Conservation (phyloP, 1,284 basidiomycete species). For the Rhodotorula sp. region DNA sequence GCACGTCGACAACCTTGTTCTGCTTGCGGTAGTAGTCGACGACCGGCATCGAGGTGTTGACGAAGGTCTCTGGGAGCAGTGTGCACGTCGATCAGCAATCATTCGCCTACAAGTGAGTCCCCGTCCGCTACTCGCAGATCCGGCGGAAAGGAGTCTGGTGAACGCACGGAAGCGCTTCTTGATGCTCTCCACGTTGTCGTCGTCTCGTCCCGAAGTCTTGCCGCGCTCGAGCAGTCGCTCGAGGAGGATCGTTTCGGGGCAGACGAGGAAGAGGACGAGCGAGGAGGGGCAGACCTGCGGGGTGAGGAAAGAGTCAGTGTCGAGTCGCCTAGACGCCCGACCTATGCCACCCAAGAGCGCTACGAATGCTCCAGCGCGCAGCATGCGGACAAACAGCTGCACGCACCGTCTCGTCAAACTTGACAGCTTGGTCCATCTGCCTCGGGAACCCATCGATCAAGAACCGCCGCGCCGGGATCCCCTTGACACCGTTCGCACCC, state of each 20-base stretch:
- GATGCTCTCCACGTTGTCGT: constrained; percentile 94
- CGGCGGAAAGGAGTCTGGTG: too few relatives aligned
- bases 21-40: constrained; percentile 75
- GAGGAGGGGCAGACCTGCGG: constrained; percentile 75
- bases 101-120: not conserved
- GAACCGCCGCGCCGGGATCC: constrained; percentile 68
- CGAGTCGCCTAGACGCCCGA: not conserved
- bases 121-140: not conserved
- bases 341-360: not conserved
- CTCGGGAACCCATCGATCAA: constrained; percentile 97
- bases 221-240: constrained; percentile 80
- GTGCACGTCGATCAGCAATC: not conserved
- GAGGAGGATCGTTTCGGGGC: constrained; percentile 85
- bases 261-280: constrained; percentile 84
- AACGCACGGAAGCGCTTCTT: constrained; percentile 87
- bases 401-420: constrained; percentile 83
- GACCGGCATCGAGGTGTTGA: constrained; percentile 92
- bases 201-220: constrained; percentile 91
- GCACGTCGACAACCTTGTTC: constrained; percentile 76
- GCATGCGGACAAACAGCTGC: not conserved
- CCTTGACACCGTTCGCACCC: not conserved
- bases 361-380: not conserved
- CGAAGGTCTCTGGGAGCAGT: constrained; percentile 72
- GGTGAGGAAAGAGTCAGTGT: not conserved
- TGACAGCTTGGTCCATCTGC: constrained; percentile 95